Evolutionary conservation across 2,329 filamentous ascomycete species (phyloP), one percentile per base, ranked within the genome.

Genomic region (Coleophoma crateriformis): DNA sequence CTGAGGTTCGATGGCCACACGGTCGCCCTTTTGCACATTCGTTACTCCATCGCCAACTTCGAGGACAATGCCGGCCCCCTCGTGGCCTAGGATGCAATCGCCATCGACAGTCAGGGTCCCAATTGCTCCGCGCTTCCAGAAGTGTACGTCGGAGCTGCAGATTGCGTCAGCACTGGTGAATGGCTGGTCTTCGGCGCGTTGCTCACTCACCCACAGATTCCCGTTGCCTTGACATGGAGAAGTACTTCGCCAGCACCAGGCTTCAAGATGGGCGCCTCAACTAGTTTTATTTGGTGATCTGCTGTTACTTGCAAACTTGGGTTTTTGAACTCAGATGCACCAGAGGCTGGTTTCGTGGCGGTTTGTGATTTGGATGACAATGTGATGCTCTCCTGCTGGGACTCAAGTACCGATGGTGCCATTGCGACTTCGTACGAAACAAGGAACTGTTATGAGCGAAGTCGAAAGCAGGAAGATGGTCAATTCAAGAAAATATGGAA

Each of bases 1-100:
- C 17, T 82, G 81, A 0, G 82, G 82, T 58, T 88, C 84, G 14
- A 88, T 67, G 3, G 84, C 83, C 10, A 88, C 82, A 46, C 81
- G 71, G 59, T 88, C 84, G 11, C 82, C 81, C 33, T 40, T 47
- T 54, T 75, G 71, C 12, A 85, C 58, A 50, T 72, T 63, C 10
- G 66, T 69, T 13, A 85, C 80, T 20, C 71, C 77, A 46, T 77
- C 69, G 15, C 82, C 80, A 54, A 74, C 75, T 59, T 75, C 68
- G 19, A 85, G 56, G 14, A 86, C 79, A 5, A 82, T 61, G 5
- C 82, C 83, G 10, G 81, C 76, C 4, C 77, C 80, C 64, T 87
- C 82, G 54, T 86, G 83, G 19, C 83, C 82, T 42, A 86, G 72
- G 47, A 85, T 82, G 58, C 80, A 83, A 55, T 85, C 79, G 17